Base-by-base conservation (phyloP, 129 eudicot genomes). In the Gnaphalium uliginosum region DNA sequence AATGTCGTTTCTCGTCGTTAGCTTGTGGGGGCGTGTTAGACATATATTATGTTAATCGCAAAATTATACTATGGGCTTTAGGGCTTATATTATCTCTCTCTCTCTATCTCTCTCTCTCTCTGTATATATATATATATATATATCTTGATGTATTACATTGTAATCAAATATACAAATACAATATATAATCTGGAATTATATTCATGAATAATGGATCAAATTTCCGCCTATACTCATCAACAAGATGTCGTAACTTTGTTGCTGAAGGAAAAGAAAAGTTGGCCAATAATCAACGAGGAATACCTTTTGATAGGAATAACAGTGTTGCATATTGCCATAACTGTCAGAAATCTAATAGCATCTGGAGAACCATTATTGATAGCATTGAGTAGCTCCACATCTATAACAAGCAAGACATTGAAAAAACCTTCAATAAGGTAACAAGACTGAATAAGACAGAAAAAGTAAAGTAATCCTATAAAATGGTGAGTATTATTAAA, bases 301-400 rank as follows among this genome's bases (percentile, higher is more conserved):
- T 78, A 94, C 99, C 99, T 94, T 81, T 80, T 86, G 24, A 89
- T 78, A 62, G 99, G 97, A 75, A 94, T 81, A 39, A 91, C 99
- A 18, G 99, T 94, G 76, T 94, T 94, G 78, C 99, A 94, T 69
- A 89, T 79, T 70, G 99, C 93, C 97, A 94, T 94, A 66, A 94
- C 99, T 19, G 86, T 89, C 3, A 94, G 84, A 91, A 91, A 94
- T 53, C 78, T 83, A 79, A 86, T 83, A 59, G 91, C 86, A 79
- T 91, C 99, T 6, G 89, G 80, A 43, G 96, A 87, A 53, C 85
- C 87, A 82, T 76, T 71, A 74, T 88, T 69, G 54, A 91, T 85
- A 74, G 97, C 91, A 57, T 87, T 82, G 53, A 81, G 89, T 63
- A 94, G 88, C 72, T 83, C 89, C 72, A 81, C 88, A 87, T 94